Evolutionary conservation across 169 alveolate species (phyloP).

Genomic region (Amoebophrya sp.): DNA sequence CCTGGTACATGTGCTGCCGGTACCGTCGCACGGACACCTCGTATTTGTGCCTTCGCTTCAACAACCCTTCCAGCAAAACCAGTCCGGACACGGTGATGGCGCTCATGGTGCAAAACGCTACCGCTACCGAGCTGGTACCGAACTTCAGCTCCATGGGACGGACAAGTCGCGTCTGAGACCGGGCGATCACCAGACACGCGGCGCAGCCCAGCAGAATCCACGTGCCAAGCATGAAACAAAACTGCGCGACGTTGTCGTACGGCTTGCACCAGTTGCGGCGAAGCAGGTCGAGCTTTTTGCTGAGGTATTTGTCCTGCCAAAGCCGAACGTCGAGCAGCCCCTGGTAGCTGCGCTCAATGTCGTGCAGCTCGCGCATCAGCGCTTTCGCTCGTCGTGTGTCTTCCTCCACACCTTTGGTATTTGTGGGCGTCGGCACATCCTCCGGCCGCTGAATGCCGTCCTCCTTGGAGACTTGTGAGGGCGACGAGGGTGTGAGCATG

Average conservation of each 20-base stretch:
- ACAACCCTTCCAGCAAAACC: neutral
- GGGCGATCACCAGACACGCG: neutral
- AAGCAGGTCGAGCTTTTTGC: neutral
- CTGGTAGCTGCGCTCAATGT: neutral
- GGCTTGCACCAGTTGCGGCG: neutral
- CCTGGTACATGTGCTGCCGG: neutral
- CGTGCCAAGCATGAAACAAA: neutral
- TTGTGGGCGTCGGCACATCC: neutral
- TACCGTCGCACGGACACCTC: neutral
- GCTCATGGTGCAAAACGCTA: neutral
- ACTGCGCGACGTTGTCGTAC: neutral
- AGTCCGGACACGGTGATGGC: neutral
- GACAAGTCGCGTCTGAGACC: neutral
- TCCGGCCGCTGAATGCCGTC: neutral
- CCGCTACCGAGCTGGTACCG: neutral
- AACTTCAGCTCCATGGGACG: neutral
- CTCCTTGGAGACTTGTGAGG: too few relatives aligned
- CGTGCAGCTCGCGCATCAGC: neutral
- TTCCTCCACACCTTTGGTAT: neutral
- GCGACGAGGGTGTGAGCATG: too few relatives aligned
- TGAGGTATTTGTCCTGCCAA: neutral
- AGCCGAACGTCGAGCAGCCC: neutral
- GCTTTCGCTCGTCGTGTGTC: neutral
- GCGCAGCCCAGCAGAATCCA: neutral
- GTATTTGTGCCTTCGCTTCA: neutral